Base-by-base conservation (phyloP, 331 rosid genomes). In the Cydonia oblonga region DNA sequence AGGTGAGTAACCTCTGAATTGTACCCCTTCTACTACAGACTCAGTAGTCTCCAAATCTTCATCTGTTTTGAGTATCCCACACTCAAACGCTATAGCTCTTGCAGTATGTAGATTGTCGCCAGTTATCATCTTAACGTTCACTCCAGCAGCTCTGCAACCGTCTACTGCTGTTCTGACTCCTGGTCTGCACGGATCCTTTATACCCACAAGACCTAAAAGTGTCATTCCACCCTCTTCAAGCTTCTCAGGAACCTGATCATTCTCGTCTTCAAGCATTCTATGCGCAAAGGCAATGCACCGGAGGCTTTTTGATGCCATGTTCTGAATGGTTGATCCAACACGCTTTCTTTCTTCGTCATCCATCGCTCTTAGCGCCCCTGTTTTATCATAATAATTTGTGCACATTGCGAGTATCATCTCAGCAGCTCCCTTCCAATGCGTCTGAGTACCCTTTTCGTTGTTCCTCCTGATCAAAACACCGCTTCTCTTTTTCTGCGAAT, bases 341-440 rank as follows among this genome's bases (percentile, higher is more conserved):
- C 46, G 52, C 24, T 15, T 54, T 71, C 81, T 83, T 42, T 69
- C 59, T 49, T 70, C 60, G 0, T 24, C 78, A 18, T 76, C 73
- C 19, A 83, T 77, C 40, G 20, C 63, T 70, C 29, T 83, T 24
- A 62, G 7, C 13, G 19, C 64, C 28, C 87, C 87, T 6, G 57
- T 61, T 15, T 7, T 44, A n/a, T 77, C 80, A 13, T 66, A 81
- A 66, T 66, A 83, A 56, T 58, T 26, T 30, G 82, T 66, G 54
- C 84, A 83, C 75, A 73, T 65, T 5, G 70, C n/a, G 2, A 80
- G 30, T 64, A 83, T 61, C 80, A 83, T 77, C 69, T 83, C 87
- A 11, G 84, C 82, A 28, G 84, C 87, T 73, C 87, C 87, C 28
- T 83, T 80, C 87, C 84, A 83, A 28, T 83, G 84, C 11, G 75